phyloP scores from a whole-genome alignment of 2,329 filamentous ascomycete species.

The Ceratocystiopsis sp. region DNA sequence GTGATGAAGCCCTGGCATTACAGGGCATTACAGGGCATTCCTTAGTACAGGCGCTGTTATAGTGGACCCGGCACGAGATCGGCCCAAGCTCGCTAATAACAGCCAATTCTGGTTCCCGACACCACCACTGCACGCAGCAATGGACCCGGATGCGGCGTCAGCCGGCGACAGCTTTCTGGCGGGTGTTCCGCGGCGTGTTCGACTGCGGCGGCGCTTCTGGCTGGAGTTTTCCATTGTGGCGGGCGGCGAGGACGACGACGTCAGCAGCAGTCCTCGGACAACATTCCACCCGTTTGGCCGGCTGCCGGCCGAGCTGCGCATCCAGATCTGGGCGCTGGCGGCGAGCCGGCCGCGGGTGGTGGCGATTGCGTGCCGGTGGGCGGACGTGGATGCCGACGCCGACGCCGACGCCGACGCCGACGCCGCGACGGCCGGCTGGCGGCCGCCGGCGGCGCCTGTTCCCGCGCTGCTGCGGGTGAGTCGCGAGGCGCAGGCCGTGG shows the following conservation, averaged over 20 bases:
- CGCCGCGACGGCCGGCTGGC: constrained; percentile 2
- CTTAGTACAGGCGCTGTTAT: no score
- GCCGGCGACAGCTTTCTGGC: no score
- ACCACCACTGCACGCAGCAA: no score
- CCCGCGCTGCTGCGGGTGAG: constrained; percentile 28
- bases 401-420: constrained; percentile 8
- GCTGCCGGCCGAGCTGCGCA: constrained; percentile 27
- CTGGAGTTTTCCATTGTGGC: constrained; percentile 28
- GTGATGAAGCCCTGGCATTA: no score
- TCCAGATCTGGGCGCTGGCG: constrained; percentile 26
- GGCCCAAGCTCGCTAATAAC: no score
- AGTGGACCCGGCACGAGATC: no score
- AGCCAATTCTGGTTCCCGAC: no score
- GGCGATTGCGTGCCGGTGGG: constrained; percentile 20
- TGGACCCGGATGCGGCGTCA: no score
- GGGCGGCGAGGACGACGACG: constrained; percentile 13
- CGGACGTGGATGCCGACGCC: constrained; percentile 15
- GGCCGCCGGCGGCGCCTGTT: constrained; percentile 7
- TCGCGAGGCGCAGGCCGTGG: constrained; percentile 25
- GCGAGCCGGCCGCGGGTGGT: constrained; percentile 26
- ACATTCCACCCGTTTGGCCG: constrained; percentile 22
- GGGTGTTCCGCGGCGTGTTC: not conserved
- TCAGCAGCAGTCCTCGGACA: constrained; percentile 3
- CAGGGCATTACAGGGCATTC: no score
- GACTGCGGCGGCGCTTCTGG: constrained; percentile 17